phyloP scores from a whole-genome alignment of 73 alveolate species.

The Tetrahymena malaccensis region DNA sequence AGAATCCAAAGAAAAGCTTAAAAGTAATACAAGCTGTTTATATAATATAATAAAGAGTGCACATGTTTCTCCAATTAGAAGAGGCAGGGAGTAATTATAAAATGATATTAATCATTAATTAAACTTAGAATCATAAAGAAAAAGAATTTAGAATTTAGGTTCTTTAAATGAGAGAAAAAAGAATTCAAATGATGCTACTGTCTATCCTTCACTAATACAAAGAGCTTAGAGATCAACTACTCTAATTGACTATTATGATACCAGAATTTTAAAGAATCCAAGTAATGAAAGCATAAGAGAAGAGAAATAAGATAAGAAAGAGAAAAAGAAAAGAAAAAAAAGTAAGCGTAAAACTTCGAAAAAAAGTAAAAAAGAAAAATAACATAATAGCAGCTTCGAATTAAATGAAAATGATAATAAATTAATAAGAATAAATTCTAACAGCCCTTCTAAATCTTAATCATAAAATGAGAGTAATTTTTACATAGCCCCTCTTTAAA shows the following conservation, averaged over 20 bases:
- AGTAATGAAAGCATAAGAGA: neutral
- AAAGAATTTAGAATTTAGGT: neutral
- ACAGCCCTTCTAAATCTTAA: neutral
- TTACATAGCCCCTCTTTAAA: neutral
- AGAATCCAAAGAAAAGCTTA: neutral
- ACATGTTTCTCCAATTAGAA: neutral
- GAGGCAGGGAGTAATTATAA: neutral
- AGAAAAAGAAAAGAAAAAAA: neutral
- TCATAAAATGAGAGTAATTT: neutral
- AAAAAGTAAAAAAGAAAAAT: neutral
- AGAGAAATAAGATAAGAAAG: neutral
- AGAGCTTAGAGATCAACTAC: neutral
- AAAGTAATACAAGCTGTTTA: neutral
- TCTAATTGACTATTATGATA: neutral
- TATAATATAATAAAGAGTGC: neutral
- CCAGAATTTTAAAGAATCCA: neutral
- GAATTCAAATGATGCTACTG: neutral
- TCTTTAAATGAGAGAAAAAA: neutral
- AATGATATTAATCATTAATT: neutral
- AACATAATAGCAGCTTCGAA: neutral
- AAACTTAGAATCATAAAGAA: neutral
- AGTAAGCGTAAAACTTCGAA: neutral
- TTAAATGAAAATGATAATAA: neutral
- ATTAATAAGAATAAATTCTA: neutral
- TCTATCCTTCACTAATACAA: neutral